phyloP scores from a whole-genome alignment of 805 yeast genomes.

The Sugiyamaella chiloensis region DNA sequence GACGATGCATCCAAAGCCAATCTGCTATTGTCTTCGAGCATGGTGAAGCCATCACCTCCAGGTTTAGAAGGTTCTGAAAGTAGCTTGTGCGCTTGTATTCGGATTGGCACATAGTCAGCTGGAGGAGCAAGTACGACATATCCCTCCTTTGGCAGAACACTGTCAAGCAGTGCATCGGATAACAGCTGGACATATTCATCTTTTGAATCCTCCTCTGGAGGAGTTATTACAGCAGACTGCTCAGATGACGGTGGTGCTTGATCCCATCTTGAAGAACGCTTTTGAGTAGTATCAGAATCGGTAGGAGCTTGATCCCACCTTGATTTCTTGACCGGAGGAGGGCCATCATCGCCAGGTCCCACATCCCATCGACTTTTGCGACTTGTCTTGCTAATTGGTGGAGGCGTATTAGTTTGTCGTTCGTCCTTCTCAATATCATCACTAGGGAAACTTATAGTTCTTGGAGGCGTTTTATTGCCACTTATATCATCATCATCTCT shows the following conservation, averaged over 20 bases:
- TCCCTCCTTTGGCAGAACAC: constrained; percentile 50
- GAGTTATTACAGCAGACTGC: constrained; percentile 30
- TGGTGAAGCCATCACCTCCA: constrained; percentile 39
- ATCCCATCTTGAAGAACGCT: constrained; percentile 34
- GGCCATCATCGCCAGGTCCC: constrained; percentile 19
- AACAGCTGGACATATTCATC: constrained; percentile 24
- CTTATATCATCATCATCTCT: constrained; percentile 25
- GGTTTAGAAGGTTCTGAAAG: constrained; percentile 26
- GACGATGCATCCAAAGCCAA: constrained; percentile 34
- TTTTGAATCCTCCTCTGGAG: constrained; percentile 21
- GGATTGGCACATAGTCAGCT: constrained; percentile 39
- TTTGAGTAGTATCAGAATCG: constrained; percentile 9
- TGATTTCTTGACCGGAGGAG: constrained; percentile 25
- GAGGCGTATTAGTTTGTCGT: no score
- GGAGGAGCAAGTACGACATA: constrained; percentile 48
- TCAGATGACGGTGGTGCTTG: constrained; percentile 24
- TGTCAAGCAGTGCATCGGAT: constrained; percentile 46
- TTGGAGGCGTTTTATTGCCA: constrained; percentile 22
- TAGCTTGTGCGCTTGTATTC: constrained; percentile 38
- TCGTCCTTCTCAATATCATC: constrained; percentile 3
- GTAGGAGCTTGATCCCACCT: constrained; percentile 34
- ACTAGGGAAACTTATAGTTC: not conserved
- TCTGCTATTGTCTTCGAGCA: constrained; percentile 48
- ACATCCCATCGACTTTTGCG: constrained; percentile 35
- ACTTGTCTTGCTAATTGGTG: not conserved